phyloP scores from a whole-genome alignment of 169 alveolate species.

The Plasmodium sp. region DNA sequence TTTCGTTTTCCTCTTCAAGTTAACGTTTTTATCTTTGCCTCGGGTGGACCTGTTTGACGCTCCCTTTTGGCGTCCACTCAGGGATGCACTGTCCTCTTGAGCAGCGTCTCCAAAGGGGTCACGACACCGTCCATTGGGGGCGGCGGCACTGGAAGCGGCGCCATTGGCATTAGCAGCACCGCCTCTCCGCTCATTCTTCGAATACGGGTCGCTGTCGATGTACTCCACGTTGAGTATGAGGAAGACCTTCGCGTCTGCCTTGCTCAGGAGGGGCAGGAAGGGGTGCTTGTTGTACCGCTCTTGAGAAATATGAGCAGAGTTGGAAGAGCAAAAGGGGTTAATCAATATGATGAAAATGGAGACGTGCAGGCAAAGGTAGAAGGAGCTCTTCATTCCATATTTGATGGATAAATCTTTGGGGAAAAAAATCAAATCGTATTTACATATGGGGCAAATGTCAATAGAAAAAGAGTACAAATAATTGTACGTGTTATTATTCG shows the following conservation, averaged over 20 bases:
- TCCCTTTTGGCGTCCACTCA: neutral
- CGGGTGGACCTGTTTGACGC: neutral
- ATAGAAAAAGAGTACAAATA: slow-evolving; percentile 94
- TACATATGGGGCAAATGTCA: slow-evolving; percentile 97
- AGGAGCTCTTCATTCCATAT: slow-evolving; percentile 85
- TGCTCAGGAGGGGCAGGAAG: slow-evolving; percentile 71
- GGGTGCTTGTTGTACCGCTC: slow-evolving; percentile 80
- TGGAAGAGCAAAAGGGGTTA: slow-evolving; percentile 22
- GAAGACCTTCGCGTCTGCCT: slow-evolving; percentile 49
- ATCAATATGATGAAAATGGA: slow-evolving; percentile 53
- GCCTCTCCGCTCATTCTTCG: neutral
- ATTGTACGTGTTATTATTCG: slow-evolving; percentile 90
- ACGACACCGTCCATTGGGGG: neutral
- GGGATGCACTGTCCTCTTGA: neutral
- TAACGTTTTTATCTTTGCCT: slow-evolving; percentile 1
- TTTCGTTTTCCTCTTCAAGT: slow-evolving; percentile 37
- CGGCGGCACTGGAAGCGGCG: neutral
- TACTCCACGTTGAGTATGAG: slow-evolving; percentile 54
- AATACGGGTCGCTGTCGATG: slow-evolving; percentile 6
- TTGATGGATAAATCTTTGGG: slow-evolving; percentile 89
- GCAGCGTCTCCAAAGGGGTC: neutral
- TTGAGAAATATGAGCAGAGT: slow-evolving; percentile 53
- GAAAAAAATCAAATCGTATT: slow-evolving; percentile 96
- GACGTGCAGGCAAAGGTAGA: slow-evolving; percentile 58
- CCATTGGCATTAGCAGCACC: neutral